Conservation (phyloP, 139 green algal genomes). For the Coccomyxa sp. region DNA sequence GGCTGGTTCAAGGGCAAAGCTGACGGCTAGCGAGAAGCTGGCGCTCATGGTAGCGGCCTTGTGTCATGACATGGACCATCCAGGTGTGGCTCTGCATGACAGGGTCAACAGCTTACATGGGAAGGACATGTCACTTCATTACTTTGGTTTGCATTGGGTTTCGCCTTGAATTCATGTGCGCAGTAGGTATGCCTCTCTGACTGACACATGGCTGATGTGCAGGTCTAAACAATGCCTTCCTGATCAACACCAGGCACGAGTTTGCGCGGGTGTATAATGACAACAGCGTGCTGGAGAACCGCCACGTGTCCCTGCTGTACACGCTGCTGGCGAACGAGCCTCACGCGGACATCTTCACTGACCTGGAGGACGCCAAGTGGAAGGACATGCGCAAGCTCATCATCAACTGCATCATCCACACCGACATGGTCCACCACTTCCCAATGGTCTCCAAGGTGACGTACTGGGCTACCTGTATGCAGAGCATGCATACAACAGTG, state of each 20-base stretch:
- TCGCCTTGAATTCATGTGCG: not conserved
- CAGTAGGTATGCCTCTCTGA: not conserved
- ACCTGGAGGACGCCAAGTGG: conserved; percentile 37
- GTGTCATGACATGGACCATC: conserved; percentile 65
- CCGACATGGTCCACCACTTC: conserved; percentile 72
- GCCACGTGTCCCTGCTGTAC: conserved; percentile 46
- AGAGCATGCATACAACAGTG: no score
- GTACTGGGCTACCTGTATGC: not conserved
- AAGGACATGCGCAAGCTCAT: conserved; percentile 43
- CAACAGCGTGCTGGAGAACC: conserved; percentile 54
- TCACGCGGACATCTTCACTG: conserved; percentile 29
- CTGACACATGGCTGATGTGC: not conserved
- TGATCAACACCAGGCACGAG: conserved; percentile 38
- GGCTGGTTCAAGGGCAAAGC: not conserved
- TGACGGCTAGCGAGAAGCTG: conserved; percentile 43
- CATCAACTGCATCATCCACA: conserved; percentile 59
- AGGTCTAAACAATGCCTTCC: conserved; percentile 62
- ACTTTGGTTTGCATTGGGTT: no score
- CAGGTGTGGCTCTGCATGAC: conserved; percentile 15
- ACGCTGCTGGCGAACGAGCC: conserved; percentile 23
- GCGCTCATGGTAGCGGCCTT: conserved; percentile 57
- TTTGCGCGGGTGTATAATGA: conserved; percentile 67
- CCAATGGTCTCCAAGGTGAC: conserved; percentile 51
- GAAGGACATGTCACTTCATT: not conserved
- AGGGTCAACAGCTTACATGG: not conserved